Evolutionary conservation across 148 eudicot species (phyloP), one percentile per base, ranked within the genome.

Genomic region (Rhododendron molle): DNA sequence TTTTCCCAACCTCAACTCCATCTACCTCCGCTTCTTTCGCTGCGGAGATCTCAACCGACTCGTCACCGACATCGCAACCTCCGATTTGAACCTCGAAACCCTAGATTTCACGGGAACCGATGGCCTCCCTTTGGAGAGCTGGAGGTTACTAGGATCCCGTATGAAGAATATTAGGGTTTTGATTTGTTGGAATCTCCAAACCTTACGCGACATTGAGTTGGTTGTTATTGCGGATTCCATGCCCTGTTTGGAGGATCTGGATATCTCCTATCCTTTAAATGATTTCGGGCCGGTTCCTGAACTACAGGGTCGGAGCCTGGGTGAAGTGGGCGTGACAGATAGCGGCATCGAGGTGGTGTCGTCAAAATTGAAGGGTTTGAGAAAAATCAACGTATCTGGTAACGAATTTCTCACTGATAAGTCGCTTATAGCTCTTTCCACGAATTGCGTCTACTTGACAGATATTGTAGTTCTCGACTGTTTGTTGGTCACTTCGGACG

Each of bases 381-480:
- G 82, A 54, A 92, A 79, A 77, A 91, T 95, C 80, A 76, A 92
- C 86, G n/a, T 95, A 36, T 90, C 94, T 15, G 93, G 92, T 16
- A 90, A 93, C 85, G 58, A 71, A 44, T 86, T 91, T 81, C 26
- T 95, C 38, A 85, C 96, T 0, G 95, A 95, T 88, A 88, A 86
- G 52, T 91, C 94, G 30, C 88, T 95, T 5, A 43, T 87, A 26
- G 76, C 88, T n/a, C 84, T 95, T 23, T 87, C 86, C 0, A 84
- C 87, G 47, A 92, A 90, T 78, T 95, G 98, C 67, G 32, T 40
- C 36, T n/a, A 87, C 76, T 85, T 93, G 89, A 91, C 88, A 83
- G 92, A 91, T 81, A 83, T 95, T 77, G 83, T 36, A 50, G 88
- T 88, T 74, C 78, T 65, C 28, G 81, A 87, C 49, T 94, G 98